Percentiles rank a stretch among this genome's conserved stretches.
Conservation (phyloP, 2,329 filamentous ascomycete species). For the Pestalotiopsis sp. region DNA sequence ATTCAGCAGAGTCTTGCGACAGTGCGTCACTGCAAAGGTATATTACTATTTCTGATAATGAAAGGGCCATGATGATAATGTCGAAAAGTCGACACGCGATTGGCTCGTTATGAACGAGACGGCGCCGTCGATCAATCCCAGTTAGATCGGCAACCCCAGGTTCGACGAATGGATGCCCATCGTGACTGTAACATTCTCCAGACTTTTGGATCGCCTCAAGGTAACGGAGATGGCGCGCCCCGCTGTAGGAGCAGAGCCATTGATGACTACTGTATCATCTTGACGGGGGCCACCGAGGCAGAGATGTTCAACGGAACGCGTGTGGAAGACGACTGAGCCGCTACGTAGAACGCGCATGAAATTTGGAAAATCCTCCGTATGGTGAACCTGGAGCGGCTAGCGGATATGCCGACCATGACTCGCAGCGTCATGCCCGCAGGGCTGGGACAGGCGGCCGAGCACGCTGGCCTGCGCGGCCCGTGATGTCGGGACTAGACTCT, state of each 20-base stretch:
- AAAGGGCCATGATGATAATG: not conserved
- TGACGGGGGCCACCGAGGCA: not conserved
- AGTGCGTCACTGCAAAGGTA: not conserved
- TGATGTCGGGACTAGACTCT: not conserved
- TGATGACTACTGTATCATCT: not conserved
- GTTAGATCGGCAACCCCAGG: not conserved
- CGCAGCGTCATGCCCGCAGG: not conserved
- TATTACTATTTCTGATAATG: not conserved
- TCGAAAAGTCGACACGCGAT: not conserved
- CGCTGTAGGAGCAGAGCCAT: not conserved
- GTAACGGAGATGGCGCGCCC: not conserved
- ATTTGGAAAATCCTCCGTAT: not conserved
- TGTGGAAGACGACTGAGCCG: not conserved
- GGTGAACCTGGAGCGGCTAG: not conserved
- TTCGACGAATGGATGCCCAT: not conserved
- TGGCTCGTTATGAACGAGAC: not conserved
- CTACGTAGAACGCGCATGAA: not conserved
- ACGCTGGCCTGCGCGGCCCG: not conserved
- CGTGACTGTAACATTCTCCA: not conserved
- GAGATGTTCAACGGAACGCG: not conserved
- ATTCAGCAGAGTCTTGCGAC: no score
- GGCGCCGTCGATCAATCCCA: not conserved
- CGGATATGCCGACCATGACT: not conserved
- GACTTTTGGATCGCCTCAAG: not conserved
- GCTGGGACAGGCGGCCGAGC: not conserved